Percentiles rank a stretch among this genome's conserved stretches.
Conservation (phyloP, 2,329 filamentous ascomycete species). For the Fusarium denticulatum region DNA sequence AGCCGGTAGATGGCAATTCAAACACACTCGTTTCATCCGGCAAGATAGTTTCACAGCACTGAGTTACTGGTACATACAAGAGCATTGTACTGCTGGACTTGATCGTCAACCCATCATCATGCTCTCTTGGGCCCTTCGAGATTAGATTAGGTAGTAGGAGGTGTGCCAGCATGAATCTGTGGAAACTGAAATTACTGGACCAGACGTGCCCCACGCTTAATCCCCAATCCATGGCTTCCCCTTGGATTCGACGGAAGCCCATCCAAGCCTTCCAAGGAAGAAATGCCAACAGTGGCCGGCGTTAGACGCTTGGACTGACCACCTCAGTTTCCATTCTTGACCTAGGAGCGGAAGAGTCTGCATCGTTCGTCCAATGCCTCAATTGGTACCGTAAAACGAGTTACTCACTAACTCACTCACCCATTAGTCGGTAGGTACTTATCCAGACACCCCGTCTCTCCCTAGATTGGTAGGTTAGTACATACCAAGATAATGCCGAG, state of each 20-base stretch:
- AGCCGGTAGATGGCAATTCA: not conserved
- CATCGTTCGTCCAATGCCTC: not conserved
- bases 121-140: slow-evolving; percentile 9
- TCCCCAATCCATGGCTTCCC: slow-evolving; percentile 34
- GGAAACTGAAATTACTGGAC: slow-evolving; percentile 41
- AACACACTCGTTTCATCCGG: not conserved
- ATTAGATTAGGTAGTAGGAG: not conserved
- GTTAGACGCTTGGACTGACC: slow-evolving; percentile 16
- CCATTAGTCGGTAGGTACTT: not conserved
- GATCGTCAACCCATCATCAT: slow-evolving; percentile 14
- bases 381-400: not conserved
- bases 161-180: slow-evolving; percentile 7
- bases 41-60: not conserved
- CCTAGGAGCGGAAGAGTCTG: not conserved
- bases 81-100: slow-evolving; percentile 1
- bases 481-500: slow-evolving; percentile 15
- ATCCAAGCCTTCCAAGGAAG: slow-evolving; percentile 30
- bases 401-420: not conserved
- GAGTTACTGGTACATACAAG: not conserved
- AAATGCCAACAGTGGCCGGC: slow-evolving; percentile 7
- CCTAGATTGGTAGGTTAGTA: not conserved
- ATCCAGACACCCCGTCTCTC: slow-evolving; percentile 8
- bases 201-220: slow-evolving; percentile 39
- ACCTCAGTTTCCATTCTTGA: not conserved
- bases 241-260: slow-evolving; percentile 13